Conservation (phyloP, 345 rosid species). For the Salix udensis region DNA sequence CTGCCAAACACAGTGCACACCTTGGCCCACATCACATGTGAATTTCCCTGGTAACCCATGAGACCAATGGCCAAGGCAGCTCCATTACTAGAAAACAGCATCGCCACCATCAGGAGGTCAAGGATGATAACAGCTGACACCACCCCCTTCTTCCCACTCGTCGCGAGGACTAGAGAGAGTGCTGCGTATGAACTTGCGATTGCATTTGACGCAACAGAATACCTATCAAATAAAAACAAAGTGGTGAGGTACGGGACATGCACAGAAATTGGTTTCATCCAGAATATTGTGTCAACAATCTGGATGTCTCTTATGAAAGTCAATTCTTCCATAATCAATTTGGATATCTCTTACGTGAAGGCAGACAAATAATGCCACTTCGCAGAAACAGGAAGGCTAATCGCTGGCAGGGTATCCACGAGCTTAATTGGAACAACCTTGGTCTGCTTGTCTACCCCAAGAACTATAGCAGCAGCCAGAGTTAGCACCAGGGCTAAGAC, state of each 20-base stretch:
- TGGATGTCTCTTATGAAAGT: too few species aligned
- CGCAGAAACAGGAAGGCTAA: slow-evolving; percentile 47
- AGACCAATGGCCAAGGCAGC: slow-evolving; percentile 55
- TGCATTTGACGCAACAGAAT: slow-evolving; percentile 46
- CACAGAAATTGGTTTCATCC: too few species aligned
- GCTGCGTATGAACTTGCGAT: slow-evolving; percentile 55
- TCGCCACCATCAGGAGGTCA: slow-evolving; percentile 51
- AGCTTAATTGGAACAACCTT: slow-evolving; percentile 39
- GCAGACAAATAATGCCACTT: slow-evolving; percentile 58
- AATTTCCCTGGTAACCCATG: slow-evolving; percentile 57
- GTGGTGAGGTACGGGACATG: not conserved
- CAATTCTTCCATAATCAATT: not conserved
- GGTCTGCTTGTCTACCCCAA: slow-evolving; percentile 52
- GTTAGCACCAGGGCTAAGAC: slow-evolving; percentile 48
- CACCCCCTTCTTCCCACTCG: slow-evolving; percentile 28
- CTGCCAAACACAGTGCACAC: slow-evolving; percentile 53
- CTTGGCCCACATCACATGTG: slow-evolving; percentile 56
- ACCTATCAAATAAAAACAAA: slow-evolving; percentile 29
- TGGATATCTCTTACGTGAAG: slow-evolving; percentile 43
- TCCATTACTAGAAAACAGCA: slow-evolving; percentile 55
- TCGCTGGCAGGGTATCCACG: slow-evolving; percentile 43
- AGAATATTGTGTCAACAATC: too few species aligned
- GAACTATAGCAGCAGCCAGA: slow-evolving; percentile 39
- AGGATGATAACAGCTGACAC: slow-evolving; percentile 19
- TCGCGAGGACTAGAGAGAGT: slow-evolving; percentile 35